These are phyloP conservation scores for Colletotrichum chrysophilum DNA, from an alignment of 2,329 filamentous ascomycete species.

Conservation along the genomic window DNA sequence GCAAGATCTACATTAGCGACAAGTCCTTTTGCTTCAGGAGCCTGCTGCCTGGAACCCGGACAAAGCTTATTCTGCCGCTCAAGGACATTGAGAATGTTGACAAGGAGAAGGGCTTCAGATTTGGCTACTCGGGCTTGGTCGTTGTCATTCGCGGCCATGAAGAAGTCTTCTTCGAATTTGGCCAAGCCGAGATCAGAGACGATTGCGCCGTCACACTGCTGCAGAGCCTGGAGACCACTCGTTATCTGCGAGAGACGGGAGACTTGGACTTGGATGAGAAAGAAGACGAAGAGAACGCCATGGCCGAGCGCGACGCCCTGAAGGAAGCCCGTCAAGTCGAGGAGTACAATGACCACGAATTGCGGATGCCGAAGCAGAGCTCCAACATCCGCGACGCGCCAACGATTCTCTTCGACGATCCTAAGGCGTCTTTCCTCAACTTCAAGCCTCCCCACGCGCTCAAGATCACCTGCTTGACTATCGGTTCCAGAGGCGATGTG, in stretches of 20 bases:
- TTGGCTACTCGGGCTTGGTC: conserved; percentile 89
- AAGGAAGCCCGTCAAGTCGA: conserved; percentile 70
- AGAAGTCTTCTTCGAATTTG: conserved; percentile 96
- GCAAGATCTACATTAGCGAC: conserved; percentile 94
- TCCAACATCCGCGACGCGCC: conserved; percentile 62
- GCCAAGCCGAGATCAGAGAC: conserved; percentile 77
- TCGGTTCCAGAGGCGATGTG: conserved; percentile 93
- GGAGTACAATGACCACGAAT: conserved; percentile 55
- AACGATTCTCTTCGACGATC: conserved; percentile 88
- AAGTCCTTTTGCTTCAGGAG: conserved; percentile 92
- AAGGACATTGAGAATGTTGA: conserved; percentile 92
- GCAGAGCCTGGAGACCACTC: conserved; percentile 74
- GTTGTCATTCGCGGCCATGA: conserved; percentile 94
- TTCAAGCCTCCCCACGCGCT: conserved; percentile 86
- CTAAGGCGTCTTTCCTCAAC: conserved; percentile 84
- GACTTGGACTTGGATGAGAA: conserved; percentile 71
- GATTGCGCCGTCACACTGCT: conserved; percentile 87
- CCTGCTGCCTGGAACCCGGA: conserved; percentile 84
- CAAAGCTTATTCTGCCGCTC: conserved; percentile 89
- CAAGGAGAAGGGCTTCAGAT: conserved; percentile 93
- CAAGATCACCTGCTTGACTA: conserved; percentile 90
- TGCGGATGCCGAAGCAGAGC: conserved; percentile 52
- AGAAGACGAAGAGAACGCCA: conserved; percentile 74
- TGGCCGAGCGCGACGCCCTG: conserved; percentile 81
- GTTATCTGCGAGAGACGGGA: conserved; percentile 73